Evolutionary conservation across 75 land plant genomes (phyloP).

Genomic region (Sequoia sempervirens): DNA sequence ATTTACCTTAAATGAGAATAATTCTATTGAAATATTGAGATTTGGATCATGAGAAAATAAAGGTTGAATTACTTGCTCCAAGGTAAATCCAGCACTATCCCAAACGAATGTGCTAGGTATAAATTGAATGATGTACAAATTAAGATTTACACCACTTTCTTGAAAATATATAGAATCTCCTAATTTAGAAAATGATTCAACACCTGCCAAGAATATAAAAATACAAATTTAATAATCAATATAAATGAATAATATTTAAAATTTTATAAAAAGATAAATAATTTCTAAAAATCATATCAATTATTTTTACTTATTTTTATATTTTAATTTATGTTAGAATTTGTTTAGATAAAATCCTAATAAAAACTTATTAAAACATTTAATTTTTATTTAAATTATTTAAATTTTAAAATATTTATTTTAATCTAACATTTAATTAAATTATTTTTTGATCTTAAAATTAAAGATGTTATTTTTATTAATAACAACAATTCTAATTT

Average conservation of each 20-base stretch:
- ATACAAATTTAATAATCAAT: background rate
- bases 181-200: constrained; percentile 95
- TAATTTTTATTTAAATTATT: too few relatives aligned
- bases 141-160: constrained; percentile 39
- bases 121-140: constrained; percentile 67
- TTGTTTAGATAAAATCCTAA: too few relatives aligned
- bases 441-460: too few relatives aligned
- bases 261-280: too few relatives aligned
- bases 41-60: constrained; percentile 45
- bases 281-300: too few relatives aligned
- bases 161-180: constrained; percentile 96
- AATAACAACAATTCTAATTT: too few relatives aligned
- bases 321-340: too few relatives aligned
- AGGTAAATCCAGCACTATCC: constrained; percentile 48
- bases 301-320: too few relatives aligned
- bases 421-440: too few relatives aligned
- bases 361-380: too few relatives aligned
- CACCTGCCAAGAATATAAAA: constrained; percentile 34
- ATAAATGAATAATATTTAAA: background rate
- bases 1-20: constrained; percentile 38
- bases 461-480: too few relatives aligned
- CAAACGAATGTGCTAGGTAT: constrained; percentile 65
- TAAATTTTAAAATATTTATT: too few relatives aligned
- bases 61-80: constrained; percentile 51
- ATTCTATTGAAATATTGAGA: constrained; percentile 37